Conservation (phyloP, 2,329 filamentous ascomycete species). For the Aspergillus caelatus region DNA sequence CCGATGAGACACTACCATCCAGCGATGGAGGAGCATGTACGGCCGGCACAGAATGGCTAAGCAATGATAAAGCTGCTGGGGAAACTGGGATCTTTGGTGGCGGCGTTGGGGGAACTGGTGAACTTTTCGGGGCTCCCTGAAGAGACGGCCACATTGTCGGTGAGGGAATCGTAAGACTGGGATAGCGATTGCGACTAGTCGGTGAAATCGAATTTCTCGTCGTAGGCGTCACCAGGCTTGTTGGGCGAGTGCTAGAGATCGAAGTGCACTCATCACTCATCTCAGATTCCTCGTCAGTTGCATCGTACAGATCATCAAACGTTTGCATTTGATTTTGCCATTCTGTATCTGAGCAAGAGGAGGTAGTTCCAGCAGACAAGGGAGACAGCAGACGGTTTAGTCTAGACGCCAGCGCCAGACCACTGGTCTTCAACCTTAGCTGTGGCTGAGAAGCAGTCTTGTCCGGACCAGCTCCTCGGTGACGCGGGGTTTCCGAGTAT, state of each 20-base stretch:
- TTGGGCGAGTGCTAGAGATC: constrained; percentile 53
- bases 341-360: constrained; percentile 58
- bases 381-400: constrained; percentile 35
- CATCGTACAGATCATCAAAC: constrained; percentile 86
- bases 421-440: constrained; percentile 39
- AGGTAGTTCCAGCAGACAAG: constrained; percentile 34
- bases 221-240: constrained; percentile 48
- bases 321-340: constrained; percentile 67
- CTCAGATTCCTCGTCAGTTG: constrained; percentile 76
- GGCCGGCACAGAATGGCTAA: constrained; percentile 71
- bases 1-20: constrained; percentile 84
- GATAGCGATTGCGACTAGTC: constrained; percentile 54
- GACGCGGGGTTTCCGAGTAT: constrained; percentile 21
- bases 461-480: constrained; percentile 1
- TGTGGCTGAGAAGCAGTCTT: constrained; percentile 23
- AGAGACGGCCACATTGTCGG: constrained; percentile 60
- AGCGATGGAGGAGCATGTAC: constrained; percentile 83
- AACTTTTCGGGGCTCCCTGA: constrained; percentile 55
- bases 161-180: constrained; percentile 62
- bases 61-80: constrained; percentile 71
- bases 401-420: constrained; percentile 29
- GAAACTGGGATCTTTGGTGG: constrained; percentile 69
- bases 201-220: constrained; percentile 42
- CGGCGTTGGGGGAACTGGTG: constrained; percentile 51
- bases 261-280: constrained; percentile 51